Base-by-base conservation (phyloP, 768 basidiomycete species). In the Chalciporus piperatus region DNA sequence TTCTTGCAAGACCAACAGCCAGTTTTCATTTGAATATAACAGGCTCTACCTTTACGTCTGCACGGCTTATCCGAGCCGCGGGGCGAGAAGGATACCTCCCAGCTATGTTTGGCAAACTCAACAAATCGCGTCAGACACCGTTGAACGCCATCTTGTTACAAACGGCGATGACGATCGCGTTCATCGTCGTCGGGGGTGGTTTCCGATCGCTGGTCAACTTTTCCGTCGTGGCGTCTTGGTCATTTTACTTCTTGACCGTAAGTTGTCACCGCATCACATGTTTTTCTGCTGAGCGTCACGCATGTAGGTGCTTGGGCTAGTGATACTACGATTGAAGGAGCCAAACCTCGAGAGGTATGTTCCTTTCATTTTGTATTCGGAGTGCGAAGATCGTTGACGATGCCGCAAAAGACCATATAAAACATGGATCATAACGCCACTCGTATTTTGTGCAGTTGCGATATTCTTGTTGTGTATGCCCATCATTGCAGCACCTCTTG, bases 151-250 rank as follows among this genome's bases (percentile, higher is more conserved):
- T 93, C 50, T 70, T 88, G 17, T 74, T 98, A 22, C 90, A 97
- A 64, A 80, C 88, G 1, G 67, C 61, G 3, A 74, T 98, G 45
- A 90, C 92, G 4, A 83, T 83, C 17, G 62, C 76, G 16, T 97
- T 94, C 69, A 86, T 98, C 55, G 62, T 89, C 47, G 69, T 95
- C 54, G 94, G 95, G 11, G 92, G 92, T 27, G 92, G 93, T 2
- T 98, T 98, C 62, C 77, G 89, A 50, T 84, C 86, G 11, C 70
- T 98, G 41, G 85, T 95, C 62, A 96, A 93, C 66, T 95, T 95
- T 66, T 88, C 88, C 14, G 87, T 90, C 17, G 86, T 92, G 17
- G 89, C 89, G 1, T 85, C 82, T 30, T 93, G 89, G 92, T 83
- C 85, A 3, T 92, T 91, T 70, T 90, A 89, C 69, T 91, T 92